phyloP scores from a whole-genome alignment of 2,329 filamentous ascomycete species.

The Stromatinia cepivora region DNA sequence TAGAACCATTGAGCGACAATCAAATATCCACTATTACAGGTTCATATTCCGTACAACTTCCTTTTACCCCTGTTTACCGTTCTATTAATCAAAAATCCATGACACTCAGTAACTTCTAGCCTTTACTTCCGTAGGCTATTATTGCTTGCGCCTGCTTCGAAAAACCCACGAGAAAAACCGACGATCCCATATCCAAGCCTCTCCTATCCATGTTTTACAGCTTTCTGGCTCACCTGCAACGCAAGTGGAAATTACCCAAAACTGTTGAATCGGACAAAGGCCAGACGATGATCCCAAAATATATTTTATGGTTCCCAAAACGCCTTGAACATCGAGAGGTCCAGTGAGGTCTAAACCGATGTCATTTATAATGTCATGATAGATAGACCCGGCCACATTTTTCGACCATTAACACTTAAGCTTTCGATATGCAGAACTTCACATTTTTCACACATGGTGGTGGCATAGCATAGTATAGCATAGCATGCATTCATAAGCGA shows the following conservation, averaged over 20 bases:
- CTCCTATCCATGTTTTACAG: not conserved
- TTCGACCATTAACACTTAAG: no score
- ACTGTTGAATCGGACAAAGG: not conserved
- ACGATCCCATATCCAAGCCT: no score
- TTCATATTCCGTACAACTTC: not conserved
- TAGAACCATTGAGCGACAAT: not conserved
- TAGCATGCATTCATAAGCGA: no score
- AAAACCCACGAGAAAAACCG: not conserved
- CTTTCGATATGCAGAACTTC: no score
- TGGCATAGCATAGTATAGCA: no score
- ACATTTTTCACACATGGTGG: no score
- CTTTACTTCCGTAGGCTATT: not conserved
- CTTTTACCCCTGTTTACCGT: not conserved
- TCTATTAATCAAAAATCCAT: not conserved
- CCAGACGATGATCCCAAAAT: not conserved
- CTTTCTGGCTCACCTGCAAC: not conserved
- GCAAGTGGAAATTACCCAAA: not conserved
- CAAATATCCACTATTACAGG: not conserved
- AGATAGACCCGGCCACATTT: no score
- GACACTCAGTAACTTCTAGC: not conserved
- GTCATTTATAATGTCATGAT: no score
- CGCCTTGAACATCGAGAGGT: conserved; percentile 1
- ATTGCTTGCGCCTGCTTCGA: not conserved
- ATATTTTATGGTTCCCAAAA: not conserved
- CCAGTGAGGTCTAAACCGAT: not conserved